phyloP scores from a whole-genome alignment of 768 basidiomycete species.

The Amanita rubescens region DNA sequence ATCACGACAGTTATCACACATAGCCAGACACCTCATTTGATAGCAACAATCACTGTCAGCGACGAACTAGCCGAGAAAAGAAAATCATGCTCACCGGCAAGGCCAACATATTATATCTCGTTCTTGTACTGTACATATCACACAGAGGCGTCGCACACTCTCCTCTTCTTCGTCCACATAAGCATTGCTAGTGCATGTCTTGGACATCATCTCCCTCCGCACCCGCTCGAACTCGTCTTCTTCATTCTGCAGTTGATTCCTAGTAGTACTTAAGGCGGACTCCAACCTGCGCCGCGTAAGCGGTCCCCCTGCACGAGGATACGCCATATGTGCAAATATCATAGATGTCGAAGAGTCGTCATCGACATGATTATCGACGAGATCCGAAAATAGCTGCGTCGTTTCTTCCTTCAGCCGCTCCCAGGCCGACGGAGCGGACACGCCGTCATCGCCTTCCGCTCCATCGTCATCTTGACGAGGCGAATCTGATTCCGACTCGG shows the following conservation, averaged over 20 bases:
- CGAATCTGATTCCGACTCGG: constrained; percentile 15
- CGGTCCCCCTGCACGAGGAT: constrained; percentile 3
- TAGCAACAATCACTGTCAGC: not conserved
- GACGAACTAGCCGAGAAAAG: constrained; percentile 8
- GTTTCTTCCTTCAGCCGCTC: constrained; percentile 1
- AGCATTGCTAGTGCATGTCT: constrained; percentile 12
- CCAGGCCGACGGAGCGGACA: not conserved
- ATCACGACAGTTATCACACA: constrained; percentile 62
- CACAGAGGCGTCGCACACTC: constrained; percentile 37
- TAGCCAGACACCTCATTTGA: constrained; percentile 39
- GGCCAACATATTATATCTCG: constrained; percentile 80
- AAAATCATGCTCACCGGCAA: constrained; percentile 49
- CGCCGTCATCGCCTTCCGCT: constrained; percentile 10
- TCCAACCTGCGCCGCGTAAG: constrained; percentile 5
- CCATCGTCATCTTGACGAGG: constrained; percentile 17
- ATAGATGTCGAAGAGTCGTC: constrained; percentile 1
- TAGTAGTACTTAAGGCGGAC: not conserved
- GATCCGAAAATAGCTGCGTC: constrained; percentile 1
- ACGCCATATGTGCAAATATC: constrained; percentile 3
- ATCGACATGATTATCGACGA: constrained; percentile 1
- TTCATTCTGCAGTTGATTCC: not conserved
- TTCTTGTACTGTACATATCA: constrained; percentile 62
- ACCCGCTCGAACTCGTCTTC: constrained; percentile 11
- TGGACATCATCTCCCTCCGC: constrained; percentile 14
- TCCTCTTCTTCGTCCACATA: constrained; percentile 8